Evolutionary conservation across 805 yeast species (phyloP).

Genomic region (Yamadazyma olivae): DNA sequence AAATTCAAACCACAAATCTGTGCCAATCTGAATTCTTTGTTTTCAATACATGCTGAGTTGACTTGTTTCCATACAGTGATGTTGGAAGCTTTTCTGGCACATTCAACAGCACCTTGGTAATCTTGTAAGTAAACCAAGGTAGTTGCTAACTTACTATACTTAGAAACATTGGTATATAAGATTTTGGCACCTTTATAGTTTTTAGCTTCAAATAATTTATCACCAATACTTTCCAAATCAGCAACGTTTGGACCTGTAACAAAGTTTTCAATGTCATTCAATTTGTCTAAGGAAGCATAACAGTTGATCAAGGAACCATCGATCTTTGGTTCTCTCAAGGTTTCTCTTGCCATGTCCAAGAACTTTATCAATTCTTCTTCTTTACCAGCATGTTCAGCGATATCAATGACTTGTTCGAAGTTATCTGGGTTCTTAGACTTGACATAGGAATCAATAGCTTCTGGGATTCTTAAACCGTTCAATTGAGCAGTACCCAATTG

Average conservation of each 20-base stretch:
- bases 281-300: constrained; percentile 74
- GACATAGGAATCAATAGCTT: constrained; percentile 88
- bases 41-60: constrained; percentile 92
- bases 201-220: constrained; percentile 72
- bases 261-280: constrained; percentile 79
- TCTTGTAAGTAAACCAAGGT: constrained; percentile 89
- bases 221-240: constrained; percentile 88
- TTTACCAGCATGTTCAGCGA: constrained; percentile 92
- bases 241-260: constrained; percentile 90
- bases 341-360: constrained; percentile 86
- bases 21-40: constrained; percentile 92
- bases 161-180: constrained; percentile 80
- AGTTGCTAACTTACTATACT: constrained; percentile 95
- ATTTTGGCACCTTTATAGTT: constrained; percentile 93
- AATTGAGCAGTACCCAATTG: constrained; percentile 95
- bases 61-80: constrained; percentile 96
- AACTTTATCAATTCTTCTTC: constrained; percentile 88
- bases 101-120: constrained; percentile 95
- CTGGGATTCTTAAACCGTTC: constrained; percentile 87
- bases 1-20: constrained; percentile 98
- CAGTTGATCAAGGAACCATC: constrained; percentile 90
- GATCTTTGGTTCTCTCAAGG: constrained; percentile 85
- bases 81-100: constrained; percentile 97
- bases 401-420: constrained; percentile 88
- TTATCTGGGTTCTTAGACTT: constrained; percentile 90